Evolutionary conservation across 441 rosid species (phyloP).

Genomic region (Pelargonium myrrhifolium): DNA sequence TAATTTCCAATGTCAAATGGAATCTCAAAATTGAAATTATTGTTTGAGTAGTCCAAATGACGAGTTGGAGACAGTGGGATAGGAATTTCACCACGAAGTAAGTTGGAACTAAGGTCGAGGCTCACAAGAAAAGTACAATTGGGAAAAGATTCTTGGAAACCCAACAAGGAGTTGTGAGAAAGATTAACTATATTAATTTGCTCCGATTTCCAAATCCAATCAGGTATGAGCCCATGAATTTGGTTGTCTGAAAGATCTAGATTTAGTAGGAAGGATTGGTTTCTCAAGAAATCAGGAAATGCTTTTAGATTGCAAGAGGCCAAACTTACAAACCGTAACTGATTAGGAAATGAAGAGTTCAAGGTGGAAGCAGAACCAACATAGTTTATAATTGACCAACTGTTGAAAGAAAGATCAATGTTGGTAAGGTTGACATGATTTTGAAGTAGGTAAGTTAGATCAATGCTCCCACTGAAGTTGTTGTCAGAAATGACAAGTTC

Average conservation of each 20-base stretch:
- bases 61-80: not conserved
- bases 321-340: not conserved
- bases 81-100: not conserved
- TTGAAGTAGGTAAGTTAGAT: conserved; percentile 1
- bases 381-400: not conserved
- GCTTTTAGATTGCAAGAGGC: conserved; percentile 2
- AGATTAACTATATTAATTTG: not conserved
- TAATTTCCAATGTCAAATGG: not conserved
- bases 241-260: not conserved
- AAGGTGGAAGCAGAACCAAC: not conserved
- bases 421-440: not conserved
- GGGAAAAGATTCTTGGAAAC: not conserved
- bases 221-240: not conserved
- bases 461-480: conserved; percentile 6
- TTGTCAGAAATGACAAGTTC: conserved; percentile 4
- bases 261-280: not conserved
- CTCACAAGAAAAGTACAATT: not conserved
- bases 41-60: not conserved
- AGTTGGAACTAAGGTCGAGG: not conserved
- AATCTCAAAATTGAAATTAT: not conserved
- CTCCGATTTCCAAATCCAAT: not conserved
- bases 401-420: conserved; percentile 13
- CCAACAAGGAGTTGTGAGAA: not conserved
- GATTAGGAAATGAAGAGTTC: not conserved
- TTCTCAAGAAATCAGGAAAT: not conserved